Conservation (phyloP, 2,329 filamentous ascomycete genomes). For the Fusarium miscanthi region DNA sequence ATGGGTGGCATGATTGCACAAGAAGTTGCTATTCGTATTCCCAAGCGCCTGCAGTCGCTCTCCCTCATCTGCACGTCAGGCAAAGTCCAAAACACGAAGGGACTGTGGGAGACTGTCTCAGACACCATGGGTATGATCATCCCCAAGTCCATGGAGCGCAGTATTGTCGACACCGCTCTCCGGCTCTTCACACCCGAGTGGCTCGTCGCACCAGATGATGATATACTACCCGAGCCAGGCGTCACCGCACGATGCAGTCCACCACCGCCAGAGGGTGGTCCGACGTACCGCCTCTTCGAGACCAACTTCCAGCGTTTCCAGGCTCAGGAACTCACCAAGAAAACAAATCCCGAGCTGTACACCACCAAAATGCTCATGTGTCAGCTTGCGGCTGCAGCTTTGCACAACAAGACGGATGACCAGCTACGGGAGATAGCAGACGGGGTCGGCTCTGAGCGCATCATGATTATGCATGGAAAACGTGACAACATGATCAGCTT, state of each 20-base stretch:
- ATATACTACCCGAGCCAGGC: constrained; percentile 58
- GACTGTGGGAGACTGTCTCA: constrained; percentile 73
- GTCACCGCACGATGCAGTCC: constrained; percentile 55
- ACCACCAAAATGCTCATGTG: constrained; percentile 75
- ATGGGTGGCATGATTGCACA: constrained; percentile 95
- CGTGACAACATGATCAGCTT: constrained; percentile 82
- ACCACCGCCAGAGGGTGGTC: constrained; percentile 42
- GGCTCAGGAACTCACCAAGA: constrained; percentile 81
- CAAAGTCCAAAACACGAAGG: constrained; percentile 68
- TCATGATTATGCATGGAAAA: constrained; percentile 81
- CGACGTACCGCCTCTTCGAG: constrained; percentile 67
- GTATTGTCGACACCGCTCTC: constrained; percentile 71
- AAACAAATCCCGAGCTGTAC: constrained; percentile 69
- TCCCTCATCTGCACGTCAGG: constrained; percentile 72
- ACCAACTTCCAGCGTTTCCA: constrained; percentile 86
- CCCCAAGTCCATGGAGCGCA: constrained; percentile 76
- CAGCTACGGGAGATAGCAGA: constrained; percentile 66
- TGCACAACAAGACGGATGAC: constrained; percentile 79
- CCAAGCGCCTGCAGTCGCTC: constrained; percentile 65
- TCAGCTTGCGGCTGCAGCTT: constrained; percentile 81
- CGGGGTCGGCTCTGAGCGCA: constrained; percentile 75
- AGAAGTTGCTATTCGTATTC: constrained; percentile 72
- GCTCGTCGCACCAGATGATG: constrained; percentile 70
- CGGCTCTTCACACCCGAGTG: constrained; percentile 75
- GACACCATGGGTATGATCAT: constrained; percentile 68